These are phyloP conservation scores for Fusarium fracticaudum DNA, from an alignment of 2,329 filamentous ascomycete genomes.

Conservation along the genomic window DNA sequence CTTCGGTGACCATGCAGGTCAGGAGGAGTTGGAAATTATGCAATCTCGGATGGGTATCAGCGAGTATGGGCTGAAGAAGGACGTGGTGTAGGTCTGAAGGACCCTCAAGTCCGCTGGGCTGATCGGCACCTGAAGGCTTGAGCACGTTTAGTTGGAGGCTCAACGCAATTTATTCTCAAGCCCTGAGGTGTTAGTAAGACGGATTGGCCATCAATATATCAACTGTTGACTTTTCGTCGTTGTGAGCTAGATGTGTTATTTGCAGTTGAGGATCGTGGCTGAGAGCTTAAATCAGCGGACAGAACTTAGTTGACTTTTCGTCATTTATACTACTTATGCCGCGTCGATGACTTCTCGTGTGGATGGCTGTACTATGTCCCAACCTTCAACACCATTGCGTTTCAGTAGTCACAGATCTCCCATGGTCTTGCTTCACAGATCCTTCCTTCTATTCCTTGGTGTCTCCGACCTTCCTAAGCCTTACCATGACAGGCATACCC, in stretches of 20 bases:
- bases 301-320: neutral
- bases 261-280: too few species aligned
- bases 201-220: neutral
- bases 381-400: too few species aligned
- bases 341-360: too few species aligned
- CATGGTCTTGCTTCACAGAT: neutral
- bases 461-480: neutral
- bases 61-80: neutral
- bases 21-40: constrained; percentile 9
- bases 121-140: rapidly evolving
- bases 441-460: neutral
- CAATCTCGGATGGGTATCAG: neutral
- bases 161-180: too few species aligned
- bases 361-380: neutral
- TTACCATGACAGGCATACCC: neutral
- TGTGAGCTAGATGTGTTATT: too few species aligned
- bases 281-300: too few species aligned
- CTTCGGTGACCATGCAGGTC: constrained; percentile 15
- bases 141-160: rapidly evolving
- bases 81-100: neutral
- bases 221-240: neutral
- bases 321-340: too few species aligned
- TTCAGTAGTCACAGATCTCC: neutral
- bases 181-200: too few species aligned
- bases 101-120: rapidly evolving